Evolutionary conservation across 768 basidiomycete genomes (phyloP).

Genomic region (Termitomyces titanicus): DNA sequence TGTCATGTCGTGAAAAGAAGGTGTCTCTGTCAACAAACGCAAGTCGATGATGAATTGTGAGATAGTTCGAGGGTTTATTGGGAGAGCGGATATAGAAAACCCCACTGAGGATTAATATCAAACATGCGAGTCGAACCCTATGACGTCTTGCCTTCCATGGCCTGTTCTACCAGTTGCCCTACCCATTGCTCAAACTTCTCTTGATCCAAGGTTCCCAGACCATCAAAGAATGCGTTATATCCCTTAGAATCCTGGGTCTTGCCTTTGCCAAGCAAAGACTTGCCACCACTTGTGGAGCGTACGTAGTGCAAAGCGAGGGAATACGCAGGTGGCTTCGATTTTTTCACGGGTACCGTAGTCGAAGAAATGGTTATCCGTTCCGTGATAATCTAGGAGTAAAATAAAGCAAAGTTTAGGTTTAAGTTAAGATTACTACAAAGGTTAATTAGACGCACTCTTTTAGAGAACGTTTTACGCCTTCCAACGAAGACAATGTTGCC

Average conservation of each 20-base stretch:
- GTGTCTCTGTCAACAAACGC: not conserved
- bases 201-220: conserved; percentile 74
- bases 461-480: conserved; percentile 85
- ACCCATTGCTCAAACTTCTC: conserved; percentile 78
- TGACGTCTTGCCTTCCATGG: conserved; percentile 65
- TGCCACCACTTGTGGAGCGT: conserved; percentile 81
- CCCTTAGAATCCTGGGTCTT: conserved; percentile 51
- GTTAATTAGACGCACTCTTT: conserved; percentile 52
- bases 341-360: conserved; percentile 53
- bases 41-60: not conserved
- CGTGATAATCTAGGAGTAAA: conserved; percentile 71
- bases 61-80: not conserved
- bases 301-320: conserved; percentile 64
- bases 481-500: conserved; percentile 84
- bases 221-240: conserved; percentile 80
- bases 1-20: not conserved
- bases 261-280: conserved; percentile 74
- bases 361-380: conserved; percentile 83
- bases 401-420: conserved; percentile 34
- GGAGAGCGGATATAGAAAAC: not conserved
- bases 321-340: conserved; percentile 60
- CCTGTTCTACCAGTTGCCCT: conserved; percentile 63
- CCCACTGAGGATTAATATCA: not conserved
- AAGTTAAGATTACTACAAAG: not conserved
- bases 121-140: conserved; percentile 2